Percentiles rank a stretch among this genome's conserved stretches.
Conservation (phyloP, 1,284 basidiomycete species). For the Somion occarium region DNA sequence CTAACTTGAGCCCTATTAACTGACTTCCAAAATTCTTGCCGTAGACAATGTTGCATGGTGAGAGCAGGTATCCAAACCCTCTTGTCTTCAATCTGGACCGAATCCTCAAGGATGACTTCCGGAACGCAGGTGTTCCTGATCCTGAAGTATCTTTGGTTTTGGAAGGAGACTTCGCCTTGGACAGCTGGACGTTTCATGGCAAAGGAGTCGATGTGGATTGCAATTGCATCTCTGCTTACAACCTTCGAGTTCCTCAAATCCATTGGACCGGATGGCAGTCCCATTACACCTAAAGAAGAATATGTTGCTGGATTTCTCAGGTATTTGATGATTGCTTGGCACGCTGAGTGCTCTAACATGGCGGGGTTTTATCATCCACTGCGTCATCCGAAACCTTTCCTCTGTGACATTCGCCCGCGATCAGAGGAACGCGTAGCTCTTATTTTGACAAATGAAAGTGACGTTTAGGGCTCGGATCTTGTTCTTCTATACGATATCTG, state of each 20-base stretch:
- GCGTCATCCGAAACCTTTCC: conserved; percentile 19
- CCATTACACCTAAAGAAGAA: conserved; percentile 7
- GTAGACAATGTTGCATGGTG: conserved; percentile 22
- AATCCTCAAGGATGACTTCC: conserved; percentile 12
- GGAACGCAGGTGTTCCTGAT: conserved; percentile 4
- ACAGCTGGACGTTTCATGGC: conserved; percentile 14
- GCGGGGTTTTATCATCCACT: no score
- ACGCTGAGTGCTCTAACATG: no score
- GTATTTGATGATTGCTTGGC: no score
- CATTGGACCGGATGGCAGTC: conserved; percentile 10
- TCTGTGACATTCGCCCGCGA: conserved; percentile 14
- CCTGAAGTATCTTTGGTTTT: conserved; percentile 11
- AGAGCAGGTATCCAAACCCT: conserved; percentile 18
- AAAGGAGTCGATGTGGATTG: conserved; percentile 13
- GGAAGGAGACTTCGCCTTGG: conserved; percentile 12
- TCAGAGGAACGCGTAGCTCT: conserved; percentile 8
- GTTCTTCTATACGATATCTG: no score
- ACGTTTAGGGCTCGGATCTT: no score
- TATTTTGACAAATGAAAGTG: no score
- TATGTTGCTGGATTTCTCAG: not conserved
- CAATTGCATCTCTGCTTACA: conserved; percentile 13
- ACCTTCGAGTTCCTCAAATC: conserved; percentile 14
- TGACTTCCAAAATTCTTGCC: not conserved
- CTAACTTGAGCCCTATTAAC: not conserved
- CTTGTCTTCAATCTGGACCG: conserved; percentile 22